Base-by-base conservation (phyloP, 176 grass and related monocot species). In the Lolium multiflorum region DNA sequence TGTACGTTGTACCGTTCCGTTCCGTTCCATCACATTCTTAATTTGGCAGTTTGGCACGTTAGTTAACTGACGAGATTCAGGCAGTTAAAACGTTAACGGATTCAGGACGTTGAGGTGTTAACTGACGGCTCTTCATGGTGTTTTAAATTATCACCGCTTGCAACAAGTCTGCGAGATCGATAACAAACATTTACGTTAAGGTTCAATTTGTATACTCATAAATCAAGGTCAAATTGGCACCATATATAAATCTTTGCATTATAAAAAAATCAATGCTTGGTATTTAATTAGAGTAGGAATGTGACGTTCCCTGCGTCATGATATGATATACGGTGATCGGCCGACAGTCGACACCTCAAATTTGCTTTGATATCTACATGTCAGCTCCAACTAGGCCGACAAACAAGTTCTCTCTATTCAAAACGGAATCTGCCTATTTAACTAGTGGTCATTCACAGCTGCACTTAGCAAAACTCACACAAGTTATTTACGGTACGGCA, bases 301-400 rank as follows among this genome's bases (percentile, higher is more conserved):
- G 18, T 18, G 43, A 13, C 62, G 12, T 65, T 31, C 24, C 12
- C 5, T 9, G 2, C 5, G 24, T 28, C 63, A 2, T 66, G 64
- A 37, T 18, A 35, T 66, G 25, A 66, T 66, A 66, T 66, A 7
- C 26, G 35, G 65, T 18, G 65, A 39, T 39, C 15, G 35, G 9
- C 2, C 22, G 21, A 46, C 4, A 4, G 66, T 21, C 9, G 14
- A 71, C 39, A 21, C 10, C 0, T 47, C 11, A 6, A 26, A 9
- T 49, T 25, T 16, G 14, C 13, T 43, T 47, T 3, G 11, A 24
- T 57, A 3, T 49, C 55, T 31, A 46, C 49, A 31, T 39, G 66
- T 72, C 66, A 73, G 52, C 77, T 82, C 77, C 85, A 87, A 63
- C 85, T 81, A 81, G 55, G 55, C 85, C 41, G 55, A 59, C 15